Conservation (phyloP, 352 stramenopile genomes). For the Phytophthora quininea region DNA sequence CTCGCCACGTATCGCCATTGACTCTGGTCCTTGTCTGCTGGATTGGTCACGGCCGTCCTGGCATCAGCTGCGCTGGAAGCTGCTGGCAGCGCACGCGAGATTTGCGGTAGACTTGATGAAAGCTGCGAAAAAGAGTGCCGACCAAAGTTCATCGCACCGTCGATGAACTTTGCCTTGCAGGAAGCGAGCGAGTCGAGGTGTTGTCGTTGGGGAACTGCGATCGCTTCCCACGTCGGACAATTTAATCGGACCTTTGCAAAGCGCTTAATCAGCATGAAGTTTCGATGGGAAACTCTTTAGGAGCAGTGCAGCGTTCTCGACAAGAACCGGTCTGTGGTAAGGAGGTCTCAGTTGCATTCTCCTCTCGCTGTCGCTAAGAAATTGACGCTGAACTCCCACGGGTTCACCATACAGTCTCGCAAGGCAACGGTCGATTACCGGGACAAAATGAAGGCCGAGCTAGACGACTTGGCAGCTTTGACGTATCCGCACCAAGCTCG, state of each 20-base stretch:
- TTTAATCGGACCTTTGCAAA: constrained; percentile 3
- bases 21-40: background rate
- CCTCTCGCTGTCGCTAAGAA: constrained; percentile 11
- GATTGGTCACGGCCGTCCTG: background rate
- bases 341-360: background rate
- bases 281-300: background rate
- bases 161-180: background rate
- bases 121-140: constrained; percentile 26
- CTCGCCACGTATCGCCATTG: background rate
- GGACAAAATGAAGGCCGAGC: too few relatives aligned
- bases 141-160: too few relatives aligned
- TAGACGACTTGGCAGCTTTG: too few relatives aligned
- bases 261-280: background rate
- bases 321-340: background rate
- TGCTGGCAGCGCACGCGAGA: background rate
- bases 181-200: background rate
- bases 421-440: too few relatives aligned
- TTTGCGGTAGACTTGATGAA: constrained; percentile 9
- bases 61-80: background rate
- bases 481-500: too few relatives aligned
- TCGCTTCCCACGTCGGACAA: background rate
- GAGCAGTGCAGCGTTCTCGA: background rate
- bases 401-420: too few relatives aligned
- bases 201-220: background rate
- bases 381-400: background rate